Conservation (phyloP, 1,284 basidiomycete genomes). For the Cutaneotrichosporon mucoides region DNA sequence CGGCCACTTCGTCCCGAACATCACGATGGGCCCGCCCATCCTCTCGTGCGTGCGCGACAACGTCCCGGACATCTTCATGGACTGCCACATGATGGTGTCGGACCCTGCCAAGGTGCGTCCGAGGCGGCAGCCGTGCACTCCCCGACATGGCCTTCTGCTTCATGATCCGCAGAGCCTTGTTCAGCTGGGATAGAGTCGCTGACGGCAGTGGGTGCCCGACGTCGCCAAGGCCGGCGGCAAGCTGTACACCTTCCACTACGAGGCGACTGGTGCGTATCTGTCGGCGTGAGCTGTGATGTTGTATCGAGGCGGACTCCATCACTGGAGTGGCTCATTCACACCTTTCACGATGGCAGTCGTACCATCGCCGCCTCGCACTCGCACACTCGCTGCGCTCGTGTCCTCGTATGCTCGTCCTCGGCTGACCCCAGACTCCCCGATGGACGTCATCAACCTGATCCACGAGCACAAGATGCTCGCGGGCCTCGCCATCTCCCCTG, state of each 20-base stretch:
- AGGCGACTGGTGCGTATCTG: conserved; percentile 72
- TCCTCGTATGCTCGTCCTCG: conserved; percentile 2
- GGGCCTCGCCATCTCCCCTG: conserved; percentile 90
- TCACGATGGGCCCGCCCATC: conserved; percentile 92
- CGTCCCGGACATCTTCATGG: conserved; percentile 96
- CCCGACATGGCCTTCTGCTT: no score
- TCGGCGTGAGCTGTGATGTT: background rate
- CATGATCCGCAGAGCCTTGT: no score
- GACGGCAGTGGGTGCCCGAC: conserved; percentile 83
- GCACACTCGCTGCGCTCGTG: no score
- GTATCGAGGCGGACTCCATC: background rate
- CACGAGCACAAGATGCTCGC: conserved; percentile 70
- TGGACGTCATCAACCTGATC: conserved; percentile 72
- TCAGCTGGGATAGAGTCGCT: background rate
- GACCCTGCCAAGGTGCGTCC: conserved; percentile 74
- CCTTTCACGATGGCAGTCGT: no score
- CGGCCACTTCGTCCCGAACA: conserved; percentile 98
- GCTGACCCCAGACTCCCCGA: conserved; percentile 35
- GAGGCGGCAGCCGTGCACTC: background rate
- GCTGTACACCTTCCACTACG: conserved; percentile 95
- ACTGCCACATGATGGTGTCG: conserved; percentile 99
- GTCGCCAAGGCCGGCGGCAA: conserved; percentile 92
- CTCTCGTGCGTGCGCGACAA: conserved; percentile 82
- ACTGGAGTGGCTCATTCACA: no score
- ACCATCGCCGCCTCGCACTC: no score